A percentile compares a stretch with the other conserved stretches of the same genome.
Evolutionary conservation across 176 grass and related monocot genomes (phyloP).

Genomic region (Calamus simplicifolius): DNA sequence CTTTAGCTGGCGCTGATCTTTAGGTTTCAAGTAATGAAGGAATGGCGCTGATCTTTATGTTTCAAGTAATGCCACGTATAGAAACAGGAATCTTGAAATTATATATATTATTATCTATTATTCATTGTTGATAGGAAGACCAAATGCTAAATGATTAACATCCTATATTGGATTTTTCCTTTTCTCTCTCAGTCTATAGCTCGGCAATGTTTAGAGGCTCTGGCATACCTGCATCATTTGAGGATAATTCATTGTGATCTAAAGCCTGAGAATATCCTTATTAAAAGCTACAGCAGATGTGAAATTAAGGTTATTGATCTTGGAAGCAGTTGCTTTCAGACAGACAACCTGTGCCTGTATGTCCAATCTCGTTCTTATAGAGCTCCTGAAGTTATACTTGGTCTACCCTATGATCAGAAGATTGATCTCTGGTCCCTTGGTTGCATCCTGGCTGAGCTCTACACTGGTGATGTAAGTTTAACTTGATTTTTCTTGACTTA

Average conservation of each 20-base stretch:
- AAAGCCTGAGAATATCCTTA: conserved; percentile 29
- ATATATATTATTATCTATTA: too few species aligned
- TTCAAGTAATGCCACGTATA: too few species aligned
- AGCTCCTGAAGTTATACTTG: conserved; percentile 29
- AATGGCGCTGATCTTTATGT: too few species aligned
- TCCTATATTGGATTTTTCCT: not conserved
- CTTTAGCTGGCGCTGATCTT: too few species aligned
- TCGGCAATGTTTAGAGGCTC: conserved; percentile 27
- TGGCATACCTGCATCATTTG: conserved; percentile 20
- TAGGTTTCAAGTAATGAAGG: too few species aligned
- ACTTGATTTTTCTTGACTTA: not conserved
- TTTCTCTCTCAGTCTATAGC: conserved; percentile 15
- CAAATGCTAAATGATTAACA: too few species aligned
- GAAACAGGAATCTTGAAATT: too few species aligned
- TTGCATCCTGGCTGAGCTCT: conserved; percentile 24
- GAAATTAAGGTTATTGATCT: conserved; percentile 34
- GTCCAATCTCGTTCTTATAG: conserved; percentile 32
- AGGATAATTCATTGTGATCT: conserved; percentile 34
- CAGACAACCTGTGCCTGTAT: conserved; percentile 20
- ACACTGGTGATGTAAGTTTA: conserved; percentile 18
- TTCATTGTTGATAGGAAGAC: too few species aligned
- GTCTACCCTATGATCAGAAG: conserved; percentile 26
- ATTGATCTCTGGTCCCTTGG: conserved; percentile 34
- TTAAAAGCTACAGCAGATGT: conserved; percentile 32
- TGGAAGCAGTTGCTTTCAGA: conserved; percentile 23